Evolutionary conservation across 148 eudicot species (phyloP).

Genomic region (Chenopodium formosanum): DNA sequence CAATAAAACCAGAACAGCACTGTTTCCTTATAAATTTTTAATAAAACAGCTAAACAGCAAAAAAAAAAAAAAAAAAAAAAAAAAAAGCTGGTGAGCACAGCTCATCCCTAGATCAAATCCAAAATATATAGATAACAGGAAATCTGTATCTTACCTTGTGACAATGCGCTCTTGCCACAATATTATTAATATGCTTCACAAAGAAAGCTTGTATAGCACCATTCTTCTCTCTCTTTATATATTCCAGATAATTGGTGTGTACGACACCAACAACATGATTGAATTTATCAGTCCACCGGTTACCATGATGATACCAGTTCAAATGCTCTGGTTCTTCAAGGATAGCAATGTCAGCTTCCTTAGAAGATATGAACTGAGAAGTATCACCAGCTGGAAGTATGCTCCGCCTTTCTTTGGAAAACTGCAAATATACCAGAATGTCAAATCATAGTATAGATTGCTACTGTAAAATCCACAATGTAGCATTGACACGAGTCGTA

Average conservation of each 20-base stretch:
- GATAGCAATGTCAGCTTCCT: constrained; percentile 94
- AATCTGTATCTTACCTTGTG: constrained; percentile 55
- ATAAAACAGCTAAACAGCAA: neutral
- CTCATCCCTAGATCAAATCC: neutral
- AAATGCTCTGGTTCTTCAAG: constrained; percentile 98
- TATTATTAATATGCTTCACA: constrained; percentile 85
- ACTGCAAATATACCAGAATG: constrained; percentile 39
- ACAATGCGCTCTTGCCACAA: constrained; percentile 80
- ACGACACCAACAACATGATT: constrained; percentile 97
- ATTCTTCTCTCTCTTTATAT: constrained; percentile 96
- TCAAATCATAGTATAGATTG: constrained; percentile 6
- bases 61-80: neutral
- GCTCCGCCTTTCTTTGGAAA: constrained; percentile 85
- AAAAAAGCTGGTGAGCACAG: neutral
- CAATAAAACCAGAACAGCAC: neutral
- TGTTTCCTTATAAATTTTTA: neutral
- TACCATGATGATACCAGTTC: constrained; percentile 99
- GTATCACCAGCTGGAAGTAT: constrained; percentile 95
- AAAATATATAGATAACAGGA: neutral
- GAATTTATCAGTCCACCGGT: constrained; percentile 98
- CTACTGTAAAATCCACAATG: neutral
- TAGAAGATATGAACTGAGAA: constrained; percentile 72
- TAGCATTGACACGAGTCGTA: constrained; percentile 26
- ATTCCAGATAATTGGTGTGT: constrained; percentile 98
- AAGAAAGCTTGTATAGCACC: constrained; percentile 89